Evolutionary conservation across 2,329 filamentous ascomycete species (phyloP), one percentile per base, ranked within the genome.

Genomic region (Sporothrix inflata): DNA sequence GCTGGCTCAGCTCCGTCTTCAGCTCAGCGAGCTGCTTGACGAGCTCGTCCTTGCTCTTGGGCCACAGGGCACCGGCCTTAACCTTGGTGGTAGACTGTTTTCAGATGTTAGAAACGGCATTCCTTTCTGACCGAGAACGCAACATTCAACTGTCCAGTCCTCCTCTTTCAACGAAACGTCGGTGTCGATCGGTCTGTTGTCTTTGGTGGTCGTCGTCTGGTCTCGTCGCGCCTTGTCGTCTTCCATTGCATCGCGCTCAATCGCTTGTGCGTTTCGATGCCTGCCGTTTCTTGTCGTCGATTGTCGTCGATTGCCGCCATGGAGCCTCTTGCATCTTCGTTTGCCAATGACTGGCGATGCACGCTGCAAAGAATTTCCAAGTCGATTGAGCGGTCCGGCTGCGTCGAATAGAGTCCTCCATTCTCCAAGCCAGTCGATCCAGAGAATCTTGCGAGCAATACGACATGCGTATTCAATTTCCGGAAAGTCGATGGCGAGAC

Each of bases 41-140:
- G 85, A 99, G 90, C 82, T 99, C 97, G 83, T 97, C 94, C 92
- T 98, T 98, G 92, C 90, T 94, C 94, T 99, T 99, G 88, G 90
- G 91, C 96, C 96, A 98, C 86, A 99, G 94, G 87, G 93, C 90
- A 87, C 90, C 90, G 85, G 95, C 91, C 92, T 98, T 98, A 87
- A 99, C 94, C 90, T 91, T 91, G 80, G 82, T 81, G 80, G 84
- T 83, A 83, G 85, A 87, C 85, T 89, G 81, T 80, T 19, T 1
- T 34, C 30, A 7, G 7, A 49, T 45, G 72, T 73, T 71, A 72
- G 72, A 24, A 55, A 55, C 49, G 12, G 27, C 19, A 19, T 47
- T 45, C 38, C 14, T 30, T 24, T 34, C n/a, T 12, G 19, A 27
- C 8, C 30, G 40, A 34, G 42, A 19, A 19, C 8, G 24, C 14